A percentile compares a stretch with the other conserved stretches of the same genome.
These are phyloP conservation scores for Exophiala alcalophila DNA, from an alignment of 2,329 filamentous ascomycete species.

Conservation along the genomic window DNA sequence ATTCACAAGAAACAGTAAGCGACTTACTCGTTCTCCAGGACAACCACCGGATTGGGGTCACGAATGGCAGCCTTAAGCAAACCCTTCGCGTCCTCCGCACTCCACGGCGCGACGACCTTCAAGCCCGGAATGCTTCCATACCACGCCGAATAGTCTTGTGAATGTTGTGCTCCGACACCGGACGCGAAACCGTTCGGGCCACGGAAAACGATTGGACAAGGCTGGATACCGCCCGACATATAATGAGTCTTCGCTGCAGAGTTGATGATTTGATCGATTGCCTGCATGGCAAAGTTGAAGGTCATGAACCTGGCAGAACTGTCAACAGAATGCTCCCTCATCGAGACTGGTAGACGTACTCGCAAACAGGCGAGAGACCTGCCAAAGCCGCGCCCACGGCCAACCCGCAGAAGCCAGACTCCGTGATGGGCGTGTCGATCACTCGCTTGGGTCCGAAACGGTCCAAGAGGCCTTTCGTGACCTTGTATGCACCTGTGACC, in stretches of 20 bases:
- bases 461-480: constrained; percentile 95
- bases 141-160: constrained; percentile 98
- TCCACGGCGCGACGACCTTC: constrained; percentile 96
- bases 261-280: constrained; percentile 99
- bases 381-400: constrained; percentile 92
- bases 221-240: constrained; percentile 99
- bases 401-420: constrained; percentile 91
- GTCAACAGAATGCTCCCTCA: too few species aligned
- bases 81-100: constrained; percentile 96
- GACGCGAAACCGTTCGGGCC: constrained; percentile 97
- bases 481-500: constrained; percentile 68
- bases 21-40: constrained; percentile 76
- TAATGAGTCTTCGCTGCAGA: constrained; percentile 98
- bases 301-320: constrained; percentile 99
- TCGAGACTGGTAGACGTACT: constrained; percentile 62
- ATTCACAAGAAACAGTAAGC: not conserved
- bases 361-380: constrained; percentile 76
- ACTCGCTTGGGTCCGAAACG: constrained; percentile 96
- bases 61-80: constrained; percentile 96
- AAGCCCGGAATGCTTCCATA: constrained; percentile 97
- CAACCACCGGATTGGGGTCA: constrained; percentile 94
- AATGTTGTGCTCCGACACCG: constrained; percentile 96
- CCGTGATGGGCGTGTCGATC: constrained; percentile 97
- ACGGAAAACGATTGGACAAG: constrained; percentile 99
- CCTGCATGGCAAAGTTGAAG: constrained; percentile 99